A percentile compares a stretch with the other conserved stretches of the same genome.
phyloP scores from a whole-genome alignment of 192 early-diverging fungal species.

The Martensiomyces pterosporus region DNA sequence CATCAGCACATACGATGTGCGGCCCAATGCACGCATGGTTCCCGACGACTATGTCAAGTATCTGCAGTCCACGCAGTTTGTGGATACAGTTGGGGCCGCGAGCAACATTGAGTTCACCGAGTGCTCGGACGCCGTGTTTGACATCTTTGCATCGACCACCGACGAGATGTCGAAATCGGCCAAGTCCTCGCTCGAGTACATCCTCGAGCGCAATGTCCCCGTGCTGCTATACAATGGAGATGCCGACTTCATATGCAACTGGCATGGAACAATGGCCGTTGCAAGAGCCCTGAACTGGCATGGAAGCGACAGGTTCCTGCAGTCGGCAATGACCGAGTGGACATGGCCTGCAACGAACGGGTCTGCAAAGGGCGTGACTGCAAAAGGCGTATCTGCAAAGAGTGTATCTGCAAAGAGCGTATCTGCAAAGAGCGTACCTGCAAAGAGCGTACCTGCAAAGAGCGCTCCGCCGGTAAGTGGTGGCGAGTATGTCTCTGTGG shows the following conservation, averaged over 20 bases:
- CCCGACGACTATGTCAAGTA: constrained; percentile 60
- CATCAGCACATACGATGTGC: constrained; percentile 66
- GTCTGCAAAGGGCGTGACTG: no score
- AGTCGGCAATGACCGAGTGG: constrained; percentile 24
- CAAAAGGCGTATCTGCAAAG: no score
- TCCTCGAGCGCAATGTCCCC: constrained; percentile 56
- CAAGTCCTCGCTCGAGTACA: constrained; percentile 34
- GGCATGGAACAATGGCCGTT: constrained; percentile 44
- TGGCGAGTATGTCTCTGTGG: constrained; percentile 60
- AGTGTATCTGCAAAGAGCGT: no score
- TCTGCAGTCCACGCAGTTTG: constrained; percentile 50
- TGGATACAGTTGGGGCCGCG: constrained; percentile 52
- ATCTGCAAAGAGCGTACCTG: no score
- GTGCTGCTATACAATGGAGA: constrained; percentile 77
- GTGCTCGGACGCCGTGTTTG: constrained; percentile 54
- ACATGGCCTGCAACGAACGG: constrained; percentile 37
- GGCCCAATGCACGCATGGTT: constrained; percentile 52
- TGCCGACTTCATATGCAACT: constrained; percentile 79
- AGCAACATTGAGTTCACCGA: constrained; percentile 26
- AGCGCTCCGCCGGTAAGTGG: no score
- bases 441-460: no score
- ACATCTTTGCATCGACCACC: constrained; percentile 27
- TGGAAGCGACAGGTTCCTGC: constrained; percentile 21
- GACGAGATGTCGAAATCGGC: constrained; percentile 53
- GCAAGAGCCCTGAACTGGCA: constrained; percentile 51